Evolutionary conservation across 192 early-diverging fungal genomes (phyloP).

Genomic region (Backusella luteola): DNA sequence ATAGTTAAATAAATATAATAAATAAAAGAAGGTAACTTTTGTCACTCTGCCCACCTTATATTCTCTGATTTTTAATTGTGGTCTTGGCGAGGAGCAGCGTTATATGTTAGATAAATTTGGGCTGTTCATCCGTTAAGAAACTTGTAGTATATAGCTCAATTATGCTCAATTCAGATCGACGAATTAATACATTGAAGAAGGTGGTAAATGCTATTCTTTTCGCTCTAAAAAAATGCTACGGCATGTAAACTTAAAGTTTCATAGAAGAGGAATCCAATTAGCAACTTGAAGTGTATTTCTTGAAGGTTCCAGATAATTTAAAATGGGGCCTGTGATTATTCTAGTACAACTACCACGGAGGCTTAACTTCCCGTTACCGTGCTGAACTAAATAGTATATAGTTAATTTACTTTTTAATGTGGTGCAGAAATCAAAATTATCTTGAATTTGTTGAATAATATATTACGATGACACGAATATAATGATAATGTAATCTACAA

Average conservation of each 20-base stretch:
- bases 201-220: neutral
- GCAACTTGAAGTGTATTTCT: neutral
- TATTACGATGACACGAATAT: neutral
- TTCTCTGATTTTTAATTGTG: neutral
- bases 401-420: slow-evolving; percentile 5
- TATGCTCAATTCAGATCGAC: neutral
- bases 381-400: neutral
- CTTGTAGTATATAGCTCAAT: neutral
- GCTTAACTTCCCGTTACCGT: neutral
- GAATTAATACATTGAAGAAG: too few relatives aligned
- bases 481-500: neutral
- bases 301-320: neutral
- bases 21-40: neutral
- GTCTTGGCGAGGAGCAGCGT: neutral
- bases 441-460: neutral
- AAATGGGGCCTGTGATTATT: too few relatives aligned
- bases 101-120: neutral
- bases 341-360: neutral
- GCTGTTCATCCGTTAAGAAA: neutral
- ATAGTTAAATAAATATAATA: neutral
- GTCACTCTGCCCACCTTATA: neutral
- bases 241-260: neutral
- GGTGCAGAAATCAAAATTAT: neutral
- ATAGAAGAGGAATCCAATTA: neutral
- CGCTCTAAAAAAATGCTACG: neutral